Evolutionary conservation across 2,329 filamentous ascomycete species (phyloP).

Genomic region (Chrysoporthe cubensis): DNA sequence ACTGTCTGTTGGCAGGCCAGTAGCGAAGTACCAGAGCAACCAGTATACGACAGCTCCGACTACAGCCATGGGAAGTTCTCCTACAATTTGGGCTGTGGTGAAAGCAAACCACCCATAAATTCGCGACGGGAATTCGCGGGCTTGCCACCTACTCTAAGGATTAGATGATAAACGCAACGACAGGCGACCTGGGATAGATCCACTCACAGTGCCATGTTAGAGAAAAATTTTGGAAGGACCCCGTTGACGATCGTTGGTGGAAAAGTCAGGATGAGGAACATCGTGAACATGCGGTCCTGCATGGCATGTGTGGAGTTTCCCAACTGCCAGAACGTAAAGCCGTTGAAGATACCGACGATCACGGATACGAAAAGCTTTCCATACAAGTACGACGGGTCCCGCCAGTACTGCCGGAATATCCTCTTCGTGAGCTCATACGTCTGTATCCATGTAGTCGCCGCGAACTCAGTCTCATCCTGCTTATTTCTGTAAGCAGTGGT

Average conservation of each 20-base stretch:
- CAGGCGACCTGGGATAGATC: neutral
- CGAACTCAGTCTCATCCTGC: constrained; percentile 53
- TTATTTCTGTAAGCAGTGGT: constrained; percentile 48
- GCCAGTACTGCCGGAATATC: constrained; percentile 66
- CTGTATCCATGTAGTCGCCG: constrained; percentile 61
- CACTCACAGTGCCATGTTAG: constrained; percentile 59
- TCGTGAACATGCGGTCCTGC: constrained; percentile 73
- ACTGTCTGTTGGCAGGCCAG: constrained; percentile 66
- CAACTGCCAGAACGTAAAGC: constrained; percentile 71
- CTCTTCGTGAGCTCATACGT: constrained; percentile 58
- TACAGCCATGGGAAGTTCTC: constrained; percentile 72
- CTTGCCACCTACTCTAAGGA: constrained; percentile 56
- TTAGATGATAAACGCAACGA: neutral
- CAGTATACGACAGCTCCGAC: constrained; percentile 69
- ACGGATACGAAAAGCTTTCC: constrained; percentile 50
- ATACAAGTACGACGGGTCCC: constrained; percentile 64
- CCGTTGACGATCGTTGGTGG: constrained; percentile 76
- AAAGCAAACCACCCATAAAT: constrained; percentile 80
- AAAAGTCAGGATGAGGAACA: constrained; percentile 79
- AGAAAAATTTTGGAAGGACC: constrained; percentile 72
- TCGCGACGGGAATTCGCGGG: constrained; percentile 75
- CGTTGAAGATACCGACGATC: constrained; percentile 59
- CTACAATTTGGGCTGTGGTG: constrained; percentile 65
- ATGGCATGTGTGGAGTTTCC: constrained; percentile 62
- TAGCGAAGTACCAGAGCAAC: constrained; percentile 72